Percentiles rank a stretch among this genome's conserved stretches.
Evolutionary conservation across 306 rosid genomes (phyloP).

Genomic region (Lagenaria siceraria): DNA sequence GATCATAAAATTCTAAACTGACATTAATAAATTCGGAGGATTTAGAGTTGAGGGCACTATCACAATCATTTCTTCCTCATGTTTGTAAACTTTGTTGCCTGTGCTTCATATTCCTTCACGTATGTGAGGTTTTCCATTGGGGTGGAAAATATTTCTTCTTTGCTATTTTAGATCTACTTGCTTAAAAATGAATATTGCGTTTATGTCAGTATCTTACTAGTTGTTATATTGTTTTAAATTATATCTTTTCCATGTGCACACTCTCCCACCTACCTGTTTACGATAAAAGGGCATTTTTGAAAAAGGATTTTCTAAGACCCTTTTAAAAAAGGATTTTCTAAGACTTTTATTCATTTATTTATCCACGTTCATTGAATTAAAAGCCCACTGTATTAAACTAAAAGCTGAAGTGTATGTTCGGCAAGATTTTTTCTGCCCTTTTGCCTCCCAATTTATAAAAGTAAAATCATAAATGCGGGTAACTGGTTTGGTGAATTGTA

Average conservation of each 20-base stretch:
- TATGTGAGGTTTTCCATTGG: not conserved
- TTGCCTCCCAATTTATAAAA: not conserved
- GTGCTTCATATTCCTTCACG: not conserved
- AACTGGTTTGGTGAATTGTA: not conserved
- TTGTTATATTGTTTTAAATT: not conserved
- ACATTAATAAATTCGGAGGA: not conserved
- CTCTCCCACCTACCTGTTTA: not conserved
- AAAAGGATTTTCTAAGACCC: not conserved
- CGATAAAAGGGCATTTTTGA: not conserved
- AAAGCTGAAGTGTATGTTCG: not conserved
- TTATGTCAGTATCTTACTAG: not conserved
- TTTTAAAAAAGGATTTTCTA: not conserved
- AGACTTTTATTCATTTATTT: not conserved
- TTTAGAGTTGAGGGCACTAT: not conserved
- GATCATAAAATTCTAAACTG: not conserved
- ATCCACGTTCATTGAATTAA: not conserved
- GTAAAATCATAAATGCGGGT: not conserved
- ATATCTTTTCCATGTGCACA: not conserved
- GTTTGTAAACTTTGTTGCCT: not conserved
- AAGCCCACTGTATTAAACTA: not conserved
- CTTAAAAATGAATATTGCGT: not conserved
- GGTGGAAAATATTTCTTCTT: not conserved
- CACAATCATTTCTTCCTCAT: not conserved
- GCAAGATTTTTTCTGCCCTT: not conserved
- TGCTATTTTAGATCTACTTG: not conserved